A percentile compares a stretch with the other conserved stretches of the same genome.
phyloP scores from a whole-genome alignment of 352 stramenopile genomes.

The Globisporangium paddicum region DNA sequence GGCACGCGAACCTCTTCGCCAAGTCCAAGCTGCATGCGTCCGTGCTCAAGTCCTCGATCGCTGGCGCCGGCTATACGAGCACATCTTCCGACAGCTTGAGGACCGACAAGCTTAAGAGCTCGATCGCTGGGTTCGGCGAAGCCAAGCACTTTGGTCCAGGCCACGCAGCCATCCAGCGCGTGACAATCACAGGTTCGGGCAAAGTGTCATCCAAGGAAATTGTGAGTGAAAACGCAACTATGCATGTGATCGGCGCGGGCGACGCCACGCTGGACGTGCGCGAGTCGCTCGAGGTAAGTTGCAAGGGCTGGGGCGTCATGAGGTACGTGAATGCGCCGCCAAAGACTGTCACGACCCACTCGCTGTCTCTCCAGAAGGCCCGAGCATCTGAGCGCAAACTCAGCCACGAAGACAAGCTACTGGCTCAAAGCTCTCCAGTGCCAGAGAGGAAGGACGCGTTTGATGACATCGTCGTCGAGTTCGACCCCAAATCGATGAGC shows the following conservation, averaged over 20 bases:
- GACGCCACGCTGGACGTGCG: conserved; percentile 6
- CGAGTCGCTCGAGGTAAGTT: not conserved
- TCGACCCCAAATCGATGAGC: not conserved
- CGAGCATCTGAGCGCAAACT: not conserved
- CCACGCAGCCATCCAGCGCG: not conserved
- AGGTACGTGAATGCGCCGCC: conserved; percentile 7
- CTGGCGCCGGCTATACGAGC: not conserved
- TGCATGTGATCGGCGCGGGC: conserved; percentile 2
- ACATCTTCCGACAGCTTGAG: not conserved
- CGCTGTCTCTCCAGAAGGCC: conserved; percentile 3
- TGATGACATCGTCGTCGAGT: conserved; percentile 6
- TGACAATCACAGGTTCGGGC: conserved; percentile 8
- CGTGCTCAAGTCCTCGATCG: conserved; percentile 7
- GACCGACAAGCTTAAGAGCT: conserved; percentile 8
- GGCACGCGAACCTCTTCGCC: not conserved
- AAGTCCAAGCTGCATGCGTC: not conserved
- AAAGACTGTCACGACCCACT: not conserved
- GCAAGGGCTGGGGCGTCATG: conserved; percentile 5
- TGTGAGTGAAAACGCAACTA: conserved; percentile 2
- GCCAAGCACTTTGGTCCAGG: conserved; percentile 1
- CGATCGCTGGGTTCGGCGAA: conserved; percentile 6
- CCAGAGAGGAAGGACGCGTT: conserved; percentile 5
- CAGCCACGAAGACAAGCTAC: not conserved
- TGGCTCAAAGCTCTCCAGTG: not conserved
- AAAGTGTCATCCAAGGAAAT: conserved; percentile 1